Base-by-base conservation (phyloP, 2,329 filamentous ascomycete genomes). In the Xylaria sp. region DNA sequence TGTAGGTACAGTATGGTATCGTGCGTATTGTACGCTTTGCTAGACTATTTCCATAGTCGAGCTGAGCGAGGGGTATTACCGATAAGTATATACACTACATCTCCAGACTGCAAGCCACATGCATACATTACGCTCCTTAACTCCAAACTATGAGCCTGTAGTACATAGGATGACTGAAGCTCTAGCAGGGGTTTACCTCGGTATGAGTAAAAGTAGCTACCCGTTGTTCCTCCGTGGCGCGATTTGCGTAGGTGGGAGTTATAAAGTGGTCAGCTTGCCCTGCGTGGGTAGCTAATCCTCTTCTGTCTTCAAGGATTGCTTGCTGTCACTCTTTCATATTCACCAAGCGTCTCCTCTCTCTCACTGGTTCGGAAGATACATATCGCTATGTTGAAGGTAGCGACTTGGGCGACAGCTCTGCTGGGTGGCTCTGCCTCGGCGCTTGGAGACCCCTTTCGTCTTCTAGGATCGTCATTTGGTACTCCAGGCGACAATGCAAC, bases 401-500 rank as follows among this genome's bases (percentile, higher is more conserved):
- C 40, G 21, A 66, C 42, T 64, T 65, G 62, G 69, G 69, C 63
- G 32, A 50, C 63, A 35, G 69, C 69, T 55, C 42, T 71, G 13
- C 25, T 69, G 47, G 60, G 48, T 44, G 60, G 69, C 50, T 61
- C 66, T 42, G 60, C 57, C 8, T 63, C 65, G n/a, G 66, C 63
- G 23, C 63, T 71, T 5, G 66, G 66, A 16, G 69, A 66, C 48
- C 63, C 59, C 5, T 59, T 61, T 35, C 63, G 70, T 32, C 68
- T 72, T 5, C 48, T 72, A 2, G 70, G 70, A 25, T 72, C 70
- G 6, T 72, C 70, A 23, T 72, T 72, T 60, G 68, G 53, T 27
- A 66, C 50, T 2, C 68, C 70, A 10, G 70, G 70, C 32, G 70
- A 72, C 51, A 70, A 72, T 68, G 70, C 72, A 13, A 74, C 69